A percentile compares a stretch with the other conserved stretches of the same genome.
These are phyloP conservation scores for Scenedesmus sp. DNA, from an alignment of 163 green algal genomes.

Conservation along the genomic window DNA sequence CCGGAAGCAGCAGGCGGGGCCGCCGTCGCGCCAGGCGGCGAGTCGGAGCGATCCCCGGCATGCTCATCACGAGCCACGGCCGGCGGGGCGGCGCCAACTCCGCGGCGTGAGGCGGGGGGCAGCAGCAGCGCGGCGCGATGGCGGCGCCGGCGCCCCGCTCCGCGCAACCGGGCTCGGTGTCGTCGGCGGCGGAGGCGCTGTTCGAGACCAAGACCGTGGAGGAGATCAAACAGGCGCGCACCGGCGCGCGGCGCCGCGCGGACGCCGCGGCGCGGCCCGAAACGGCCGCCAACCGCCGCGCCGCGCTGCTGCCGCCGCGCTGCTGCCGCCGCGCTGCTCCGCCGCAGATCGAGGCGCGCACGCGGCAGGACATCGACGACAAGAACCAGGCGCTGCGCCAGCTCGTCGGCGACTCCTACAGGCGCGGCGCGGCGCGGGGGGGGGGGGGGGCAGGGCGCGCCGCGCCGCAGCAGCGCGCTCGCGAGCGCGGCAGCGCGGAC, in stretches of 20 bases:
- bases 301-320: neutral
- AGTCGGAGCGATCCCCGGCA: neutral
- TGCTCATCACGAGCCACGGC: neutral
- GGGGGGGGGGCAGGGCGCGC: too few species aligned
- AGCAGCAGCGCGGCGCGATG: too few species aligned
- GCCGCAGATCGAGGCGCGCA: slow-evolving; percentile 83
- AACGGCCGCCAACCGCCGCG: neutral
- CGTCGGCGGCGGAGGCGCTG: slow-evolving; percentile 83
- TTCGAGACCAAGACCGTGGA: slow-evolving; percentile 85
- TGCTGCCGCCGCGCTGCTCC: neutral
- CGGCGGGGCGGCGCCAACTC: neutral
- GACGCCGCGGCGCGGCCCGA: neutral
- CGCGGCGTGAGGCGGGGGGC: too few species aligned
- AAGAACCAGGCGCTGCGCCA: slow-evolving; percentile 93
- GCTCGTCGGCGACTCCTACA: slow-evolving; percentile 92
- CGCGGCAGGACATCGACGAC: slow-evolving; percentile 87
- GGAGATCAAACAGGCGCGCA: slow-evolving; percentile 80
- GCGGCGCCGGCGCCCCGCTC: too few species aligned
- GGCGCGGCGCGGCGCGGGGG: too few species aligned
- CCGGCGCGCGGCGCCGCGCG: neutral
- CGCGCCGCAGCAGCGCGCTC: too few species aligned
- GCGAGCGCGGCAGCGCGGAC: too few species aligned
- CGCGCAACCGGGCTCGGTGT: too few species aligned
- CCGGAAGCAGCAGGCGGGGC: too few species aligned
- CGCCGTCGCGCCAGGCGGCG: too few species aligned